Evolutionary conservation across 257 asterid species (phyloP).

Genomic region (Solanum corneliomulleri): DNA sequence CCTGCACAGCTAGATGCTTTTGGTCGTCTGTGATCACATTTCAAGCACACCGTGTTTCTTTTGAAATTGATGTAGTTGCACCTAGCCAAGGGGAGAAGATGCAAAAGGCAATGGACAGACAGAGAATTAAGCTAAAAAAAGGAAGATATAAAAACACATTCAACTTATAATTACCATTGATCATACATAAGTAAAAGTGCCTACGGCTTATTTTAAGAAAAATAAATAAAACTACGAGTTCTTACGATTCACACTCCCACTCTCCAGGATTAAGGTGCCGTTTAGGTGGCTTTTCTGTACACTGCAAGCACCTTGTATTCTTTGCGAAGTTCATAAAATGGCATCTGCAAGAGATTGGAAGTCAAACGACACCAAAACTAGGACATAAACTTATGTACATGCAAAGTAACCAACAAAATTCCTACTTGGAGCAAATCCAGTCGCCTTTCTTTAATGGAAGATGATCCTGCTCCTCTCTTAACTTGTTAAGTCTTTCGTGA

Average conservation of each 20-base stretch:
- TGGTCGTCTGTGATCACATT: slow-evolving; percentile 78
- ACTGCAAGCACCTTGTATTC: slow-evolving; percentile 68
- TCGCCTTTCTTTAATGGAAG: slow-evolving; percentile 93
- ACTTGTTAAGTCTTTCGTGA: slow-evolving; percentile 35
- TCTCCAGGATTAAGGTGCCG: slow-evolving; percentile 74
- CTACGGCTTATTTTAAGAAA: neutral
- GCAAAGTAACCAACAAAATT: neutral
- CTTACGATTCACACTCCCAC: slow-evolving; percentile 99
- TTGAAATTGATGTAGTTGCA: slow-evolving; percentile 84
- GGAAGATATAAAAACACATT: neutral
- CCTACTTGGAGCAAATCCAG: slow-evolving; percentile 76
- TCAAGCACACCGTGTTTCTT: slow-evolving; percentile 78
- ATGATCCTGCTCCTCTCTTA: slow-evolving; percentile 55
- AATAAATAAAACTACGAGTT: neutral
- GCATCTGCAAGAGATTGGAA: slow-evolving; percentile 44
- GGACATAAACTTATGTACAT: neutral
- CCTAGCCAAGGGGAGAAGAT: slow-evolving; percentile 24
- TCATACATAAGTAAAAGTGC: neutral
- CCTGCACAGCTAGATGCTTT: slow-evolving; percentile 25
- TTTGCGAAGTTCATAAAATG: slow-evolving; percentile 81
- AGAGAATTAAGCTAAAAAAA: neutral
- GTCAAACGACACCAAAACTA: neutral
- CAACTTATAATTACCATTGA: neutral
- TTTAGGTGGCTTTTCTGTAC: slow-evolving; percentile 76
- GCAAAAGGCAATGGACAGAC: neutral